These are phyloP conservation scores for Schoenoplectus triqueter DNA, from an alignment of 202 grass and related monocot species.

Conservation along the genomic window DNA sequence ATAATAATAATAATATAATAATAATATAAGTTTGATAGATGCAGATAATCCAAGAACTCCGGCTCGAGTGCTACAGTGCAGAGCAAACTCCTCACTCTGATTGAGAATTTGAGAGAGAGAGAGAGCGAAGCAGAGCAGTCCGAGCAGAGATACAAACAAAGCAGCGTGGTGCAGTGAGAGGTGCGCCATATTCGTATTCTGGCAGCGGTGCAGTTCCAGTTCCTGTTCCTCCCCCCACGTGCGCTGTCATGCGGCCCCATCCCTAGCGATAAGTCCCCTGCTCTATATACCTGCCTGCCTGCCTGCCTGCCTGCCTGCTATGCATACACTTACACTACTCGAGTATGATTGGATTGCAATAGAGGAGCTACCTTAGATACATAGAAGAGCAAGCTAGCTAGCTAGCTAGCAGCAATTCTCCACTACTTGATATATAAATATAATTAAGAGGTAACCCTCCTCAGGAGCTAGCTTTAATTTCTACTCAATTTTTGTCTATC, in stretches of 20 bases:
- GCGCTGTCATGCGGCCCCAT: not conserved
- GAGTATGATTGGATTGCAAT: not conserved
- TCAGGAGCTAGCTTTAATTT: not conserved
- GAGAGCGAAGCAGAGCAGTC: slow-evolving; percentile 10
- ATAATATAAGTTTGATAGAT: not conserved
- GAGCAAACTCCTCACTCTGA: not conserved
- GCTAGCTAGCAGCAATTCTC: not conserved
- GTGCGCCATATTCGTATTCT: not conserved
- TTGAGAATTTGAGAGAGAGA: slow-evolving; percentile 7
- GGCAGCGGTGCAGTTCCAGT: slow-evolving; percentile 10
- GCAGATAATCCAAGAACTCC: not conserved
- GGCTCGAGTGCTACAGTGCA: slow-evolving; percentile 15
- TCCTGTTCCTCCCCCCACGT: slow-evolving; percentile 15
- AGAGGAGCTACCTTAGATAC: not conserved
- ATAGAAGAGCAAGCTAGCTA: not conserved
- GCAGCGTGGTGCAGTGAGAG: slow-evolving; percentile 14
- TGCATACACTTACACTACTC: not conserved
- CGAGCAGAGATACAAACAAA: slow-evolving; percentile 22
- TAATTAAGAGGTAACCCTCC: not conserved
- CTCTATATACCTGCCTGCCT: not conserved
- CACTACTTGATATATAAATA: not conserved
- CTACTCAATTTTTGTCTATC: not conserved
- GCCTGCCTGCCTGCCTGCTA: not conserved
- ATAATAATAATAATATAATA: not conserved
- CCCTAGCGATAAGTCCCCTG: not conserved